phyloP scores from a whole-genome alignment of 106 monocot species.

The Platanthera zijinensis region DNA sequence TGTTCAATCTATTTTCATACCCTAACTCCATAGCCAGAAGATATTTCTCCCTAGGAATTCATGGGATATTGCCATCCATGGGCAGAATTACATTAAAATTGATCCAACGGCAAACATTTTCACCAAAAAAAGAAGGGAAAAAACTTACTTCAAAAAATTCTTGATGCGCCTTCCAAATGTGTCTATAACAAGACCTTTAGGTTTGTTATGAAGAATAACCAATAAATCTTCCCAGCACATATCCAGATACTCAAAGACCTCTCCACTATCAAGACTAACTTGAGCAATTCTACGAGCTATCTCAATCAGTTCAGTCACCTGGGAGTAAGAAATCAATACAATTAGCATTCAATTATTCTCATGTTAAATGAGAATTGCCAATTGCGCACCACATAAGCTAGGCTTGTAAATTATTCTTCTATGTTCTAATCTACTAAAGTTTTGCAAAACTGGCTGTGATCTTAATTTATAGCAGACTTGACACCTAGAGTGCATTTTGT shows the following conservation, averaged over 20 bases:
- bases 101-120: not conserved
- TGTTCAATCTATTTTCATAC: conserved; percentile 12
- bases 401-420: not conserved
- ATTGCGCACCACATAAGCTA: not conserved
- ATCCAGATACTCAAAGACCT: conserved; percentile 17
- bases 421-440: not conserved
- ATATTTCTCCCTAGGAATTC: conserved; percentile 48
- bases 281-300: conserved; percentile 38
- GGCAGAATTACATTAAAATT: not conserved
- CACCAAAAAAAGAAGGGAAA: not conserved
- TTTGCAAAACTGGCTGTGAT: not conserved
- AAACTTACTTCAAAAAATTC: conserved; percentile 34
- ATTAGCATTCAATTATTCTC: not conserved
- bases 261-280: conserved; percentile 22
- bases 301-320: conserved; percentile 43
- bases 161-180: conserved; percentile 52
- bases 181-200: conserved; percentile 49
- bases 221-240: conserved; percentile 26
- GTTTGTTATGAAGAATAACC: conserved; percentile 28
- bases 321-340: conserved; percentile 7
- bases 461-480: not conserved
- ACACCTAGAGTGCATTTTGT: not conserved
- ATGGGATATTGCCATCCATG: conserved; percentile 7
- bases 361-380: not conserved
- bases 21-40: conserved; percentile 15